Percentiles rank a stretch among this genome's conserved stretches.
Conservation (phyloP, 2,329 filamentous ascomycete genomes). For the Fusarium sp. region DNA sequence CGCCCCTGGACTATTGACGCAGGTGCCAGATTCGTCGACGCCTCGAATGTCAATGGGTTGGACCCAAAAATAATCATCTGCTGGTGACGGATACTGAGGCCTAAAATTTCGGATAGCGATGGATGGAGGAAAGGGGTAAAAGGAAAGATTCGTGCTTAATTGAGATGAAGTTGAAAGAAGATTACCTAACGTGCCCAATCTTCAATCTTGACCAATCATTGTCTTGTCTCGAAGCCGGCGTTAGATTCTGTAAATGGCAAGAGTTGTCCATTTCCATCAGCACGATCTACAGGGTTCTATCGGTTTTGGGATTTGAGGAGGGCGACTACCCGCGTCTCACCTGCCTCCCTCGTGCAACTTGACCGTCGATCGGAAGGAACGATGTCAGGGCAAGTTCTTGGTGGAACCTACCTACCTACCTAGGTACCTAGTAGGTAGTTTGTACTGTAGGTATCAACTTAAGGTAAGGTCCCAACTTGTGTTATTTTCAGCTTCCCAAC, state of each 20-base stretch:
- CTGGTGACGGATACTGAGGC: neutral
- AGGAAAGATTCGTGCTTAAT: neutral
- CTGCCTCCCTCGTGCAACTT: slow-evolving; percentile 37
- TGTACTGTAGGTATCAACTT: too few relatives aligned
- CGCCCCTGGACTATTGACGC: slow-evolving; percentile 38
- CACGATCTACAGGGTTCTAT: slow-evolving; percentile 41
- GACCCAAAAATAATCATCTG: slow-evolving; percentile 10
- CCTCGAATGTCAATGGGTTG: slow-evolving; percentile 14
- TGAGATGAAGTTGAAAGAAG: slow-evolving; percentile 3
- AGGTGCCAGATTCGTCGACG: slow-evolving; percentile 25
- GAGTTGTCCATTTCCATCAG: slow-evolving; percentile 33
- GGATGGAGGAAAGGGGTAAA: slow-evolving; percentile 2
- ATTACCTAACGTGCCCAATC: neutral
- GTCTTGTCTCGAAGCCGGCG: neutral
- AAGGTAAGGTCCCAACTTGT: too few relatives aligned
- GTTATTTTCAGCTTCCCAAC: slow-evolving; percentile 12
- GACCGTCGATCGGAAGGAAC: slow-evolving; percentile 29
- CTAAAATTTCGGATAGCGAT: neutral
- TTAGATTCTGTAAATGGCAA: slow-evolving; percentile 33
- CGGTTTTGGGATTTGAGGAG: slow-evolving; percentile 15
- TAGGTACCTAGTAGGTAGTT: too few relatives aligned
- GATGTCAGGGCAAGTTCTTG: slow-evolving; percentile 2
- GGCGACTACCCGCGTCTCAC: slow-evolving; percentile 22
- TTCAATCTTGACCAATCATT: slow-evolving; percentile 21
- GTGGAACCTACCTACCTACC: neutral